Evolutionary conservation across 1,284 basidiomycete species (phyloP).

Genomic region (Leccinum solheimii): DNA sequence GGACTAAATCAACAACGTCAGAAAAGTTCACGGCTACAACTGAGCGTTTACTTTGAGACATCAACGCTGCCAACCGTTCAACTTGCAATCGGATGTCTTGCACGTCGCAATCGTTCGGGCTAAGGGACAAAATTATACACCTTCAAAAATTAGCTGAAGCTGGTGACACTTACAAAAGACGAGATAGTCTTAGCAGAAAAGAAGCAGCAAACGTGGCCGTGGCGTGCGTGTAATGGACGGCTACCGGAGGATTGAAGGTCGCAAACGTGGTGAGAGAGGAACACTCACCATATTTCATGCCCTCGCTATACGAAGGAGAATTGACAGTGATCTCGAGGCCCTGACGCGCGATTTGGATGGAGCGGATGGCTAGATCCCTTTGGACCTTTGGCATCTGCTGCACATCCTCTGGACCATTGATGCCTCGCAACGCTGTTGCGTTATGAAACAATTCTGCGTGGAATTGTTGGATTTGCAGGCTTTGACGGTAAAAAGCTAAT

Average conservation of each 20-base stretch:
- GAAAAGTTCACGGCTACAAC: constrained; percentile 7
- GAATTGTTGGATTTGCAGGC: constrained; percentile 75
- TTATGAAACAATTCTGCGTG: constrained; percentile 82
- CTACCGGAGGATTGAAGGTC: constrained; percentile 40
- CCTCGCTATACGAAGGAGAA: constrained; percentile 80
- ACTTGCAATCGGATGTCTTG: constrained; percentile 75
- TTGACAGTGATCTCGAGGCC: constrained; percentile 74
- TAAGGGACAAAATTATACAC: constrained; percentile 31
- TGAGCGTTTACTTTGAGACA: constrained; percentile 67
- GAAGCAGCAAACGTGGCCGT: constrained; percentile 92
- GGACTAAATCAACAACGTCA: constrained; percentile 51
- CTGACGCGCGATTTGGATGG: constrained; percentile 68
- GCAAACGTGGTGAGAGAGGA: neutral
- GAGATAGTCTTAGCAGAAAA: constrained; percentile 80
- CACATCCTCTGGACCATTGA: constrained; percentile 76
- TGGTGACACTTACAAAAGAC: constrained; percentile 69
- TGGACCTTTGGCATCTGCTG: constrained; percentile 72
- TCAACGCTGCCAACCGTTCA: constrained; percentile 71
- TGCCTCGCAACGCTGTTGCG: constrained; percentile 72
- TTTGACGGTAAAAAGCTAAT: constrained; percentile 79
- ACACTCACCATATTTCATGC: constrained; percentile 79
- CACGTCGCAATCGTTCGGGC: constrained; percentile 82
- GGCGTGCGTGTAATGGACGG: constrained; percentile 86
- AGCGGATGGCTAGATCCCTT: constrained; percentile 66
- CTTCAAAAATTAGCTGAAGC: neutral